Evolutionary conservation across 768 basidiomycete genomes (phyloP).

Genomic region (Naganishia antarctica): DNA sequence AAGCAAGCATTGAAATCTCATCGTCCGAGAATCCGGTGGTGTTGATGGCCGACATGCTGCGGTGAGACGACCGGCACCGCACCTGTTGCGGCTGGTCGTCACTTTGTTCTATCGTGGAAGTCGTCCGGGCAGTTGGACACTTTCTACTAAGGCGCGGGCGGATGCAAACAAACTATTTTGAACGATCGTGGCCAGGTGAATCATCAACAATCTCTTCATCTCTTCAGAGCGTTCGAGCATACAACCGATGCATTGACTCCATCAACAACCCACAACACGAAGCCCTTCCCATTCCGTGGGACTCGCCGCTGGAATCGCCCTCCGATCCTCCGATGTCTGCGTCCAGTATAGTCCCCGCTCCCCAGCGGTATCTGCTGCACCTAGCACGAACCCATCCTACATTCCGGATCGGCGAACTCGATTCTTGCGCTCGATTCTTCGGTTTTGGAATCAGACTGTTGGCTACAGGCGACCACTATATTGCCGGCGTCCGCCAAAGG

Average conservation of each 20-base stretch:
- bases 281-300: not conserved
- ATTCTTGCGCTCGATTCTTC: slow-evolving; percentile 69
- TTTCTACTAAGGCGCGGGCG: not conserved
- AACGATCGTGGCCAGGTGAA: slow-evolving; percentile 20
- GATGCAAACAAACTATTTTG: slow-evolving; percentile 1
- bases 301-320: too few species aligned
- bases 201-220: not conserved
- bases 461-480: slow-evolving; percentile 49
- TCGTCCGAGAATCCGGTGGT: slow-evolving; percentile 21
- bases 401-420: slow-evolving; percentile 77
- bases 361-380: slow-evolving; percentile 58
- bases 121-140: too few species aligned
- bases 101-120: too few species aligned
- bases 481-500: slow-evolving; percentile 28
- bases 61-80: not conserved
- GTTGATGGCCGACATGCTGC: not conserved
- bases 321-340: too few species aligned
- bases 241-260: too few species aligned
- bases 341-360: not conserved
- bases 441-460: slow-evolving; percentile 61
- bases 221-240: not conserved
- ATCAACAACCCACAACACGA: not conserved
- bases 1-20: slow-evolving; percentile 10
- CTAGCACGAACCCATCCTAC: slow-evolving; percentile 77
- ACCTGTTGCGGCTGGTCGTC: too few species aligned